Evolutionary conservation across 2,329 filamentous ascomycete genomes (phyloP).

Genomic region (Dothiorella sarmentorum): DNA sequence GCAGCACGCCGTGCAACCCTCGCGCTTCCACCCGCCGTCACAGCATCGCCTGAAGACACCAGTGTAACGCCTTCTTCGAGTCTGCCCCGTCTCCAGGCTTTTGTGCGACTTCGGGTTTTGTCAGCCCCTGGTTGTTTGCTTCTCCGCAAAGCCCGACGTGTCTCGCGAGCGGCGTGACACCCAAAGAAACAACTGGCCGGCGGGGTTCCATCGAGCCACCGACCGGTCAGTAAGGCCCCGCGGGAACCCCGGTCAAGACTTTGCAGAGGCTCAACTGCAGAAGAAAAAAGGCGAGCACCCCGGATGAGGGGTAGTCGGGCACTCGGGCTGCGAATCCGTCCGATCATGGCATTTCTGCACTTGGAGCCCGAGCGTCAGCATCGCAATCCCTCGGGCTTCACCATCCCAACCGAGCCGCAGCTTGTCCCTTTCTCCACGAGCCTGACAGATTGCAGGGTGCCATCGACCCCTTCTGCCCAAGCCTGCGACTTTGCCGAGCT

Average conservation of each 20-base stretch:
- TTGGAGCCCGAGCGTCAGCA: background rate
- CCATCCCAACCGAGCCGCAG: background rate
- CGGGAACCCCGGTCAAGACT: background rate
- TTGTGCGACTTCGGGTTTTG: constrained; percentile 2
- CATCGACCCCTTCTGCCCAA: background rate
- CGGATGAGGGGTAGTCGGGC: background rate
- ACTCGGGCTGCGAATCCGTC: background rate
- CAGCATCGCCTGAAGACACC: background rate
- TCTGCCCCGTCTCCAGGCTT: background rate
- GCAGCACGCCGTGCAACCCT: constrained; percentile 14
- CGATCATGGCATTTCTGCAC: background rate
- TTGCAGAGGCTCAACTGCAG: background rate
- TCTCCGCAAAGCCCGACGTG: background rate
- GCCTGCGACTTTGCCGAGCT: background rate
- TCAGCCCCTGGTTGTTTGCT: background rate
- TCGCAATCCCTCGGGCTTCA: background rate
- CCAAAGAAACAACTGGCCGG: constrained; percentile 1
- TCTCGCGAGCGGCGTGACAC: background rate
- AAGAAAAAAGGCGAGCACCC: background rate
- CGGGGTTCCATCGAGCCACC: background rate
- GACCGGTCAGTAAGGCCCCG: constrained; percentile 5
- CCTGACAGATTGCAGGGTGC: background rate
- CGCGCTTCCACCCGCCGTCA: constrained; percentile 9
- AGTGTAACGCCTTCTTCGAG: constrained; percentile 8
- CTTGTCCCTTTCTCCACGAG: background rate